Evolutionary conservation across 306 rosid species (phyloP), one percentile per base, ranked within the genome.

Genomic region (Rosa rugosa): DNA sequence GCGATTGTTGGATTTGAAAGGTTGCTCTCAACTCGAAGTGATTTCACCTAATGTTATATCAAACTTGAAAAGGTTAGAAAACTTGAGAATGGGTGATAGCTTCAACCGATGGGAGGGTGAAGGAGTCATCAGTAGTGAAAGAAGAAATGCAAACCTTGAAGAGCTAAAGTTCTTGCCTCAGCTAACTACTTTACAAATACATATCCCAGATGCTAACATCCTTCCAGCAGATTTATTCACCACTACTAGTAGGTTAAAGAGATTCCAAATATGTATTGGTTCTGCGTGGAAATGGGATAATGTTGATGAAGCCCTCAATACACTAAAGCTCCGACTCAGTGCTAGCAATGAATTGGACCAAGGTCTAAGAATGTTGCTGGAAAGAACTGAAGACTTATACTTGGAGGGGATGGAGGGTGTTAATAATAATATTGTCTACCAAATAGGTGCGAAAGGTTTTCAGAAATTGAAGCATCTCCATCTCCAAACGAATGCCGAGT

Each of bases 181-280:
- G 8, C 70, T 86, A 62, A 73, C 45, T 8, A 60, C 71, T 47
- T 16, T 89, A 6, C 80, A 83, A 16, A 56, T 89, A 27, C 79
- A 80, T 40, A 73, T 89, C 22, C 73, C 71, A 38, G 13, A 73
- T 54, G 72, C 49, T 18, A 22, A 1, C n/a, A n/a, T 63, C 18
- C 62, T 83, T 40, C 89, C 88, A 0, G 10, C n/a, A 23, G 63
- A 76, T 72, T 77, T 77, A 70, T 47, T 84, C 17, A 73, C 80
- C n/a, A 62, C 69, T 36, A 62, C 69, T 36, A 23, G 38, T 22
- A 20, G 6, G 8, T 72, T 89, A 36, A 1, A 68, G 46, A 80
- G 68, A n/a, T 89, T 85, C 54, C 81, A 81, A 78, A 75, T 89
- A 65, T 68, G 79, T 9, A 62, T 89, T 8, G 93, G 93, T 34